phyloP scores from a whole-genome alignment of 768 basidiomycete species.

The Paxillus ammoniavirescens region DNA sequence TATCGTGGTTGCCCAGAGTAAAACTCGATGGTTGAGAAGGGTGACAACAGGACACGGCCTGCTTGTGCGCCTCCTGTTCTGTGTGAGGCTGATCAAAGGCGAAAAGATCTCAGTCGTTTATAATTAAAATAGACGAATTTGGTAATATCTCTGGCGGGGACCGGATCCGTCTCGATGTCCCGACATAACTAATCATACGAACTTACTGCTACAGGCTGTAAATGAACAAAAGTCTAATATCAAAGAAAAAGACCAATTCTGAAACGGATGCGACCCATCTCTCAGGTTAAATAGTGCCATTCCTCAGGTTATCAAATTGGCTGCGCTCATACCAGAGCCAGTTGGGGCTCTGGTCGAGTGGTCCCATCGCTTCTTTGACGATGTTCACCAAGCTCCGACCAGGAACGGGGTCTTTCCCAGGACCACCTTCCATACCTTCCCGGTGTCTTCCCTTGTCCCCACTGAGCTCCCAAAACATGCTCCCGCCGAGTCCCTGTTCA shows the following conservation, averaged over 20 bases:
- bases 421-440: slow-evolving; percentile 72
- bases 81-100: neutral
- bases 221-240: neutral
- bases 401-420: slow-evolving; percentile 70
- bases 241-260: neutral
- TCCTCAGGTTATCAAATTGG: slow-evolving; percentile 76
- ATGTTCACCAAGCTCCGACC: slow-evolving; percentile 70
- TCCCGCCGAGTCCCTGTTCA: slow-evolving; percentile 76
- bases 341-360: slow-evolving; percentile 68
- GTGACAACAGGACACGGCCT: neutral
- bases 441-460: slow-evolving; percentile 75
- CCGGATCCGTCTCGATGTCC: too few species aligned
- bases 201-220: neutral
- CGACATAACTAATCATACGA: too few species aligned
- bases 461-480: slow-evolving; percentile 94
- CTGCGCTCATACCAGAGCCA: slow-evolving; percentile 80
- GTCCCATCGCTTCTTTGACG: slow-evolving; percentile 78
- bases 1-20: slow-evolving; percentile 1
- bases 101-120: neutral
- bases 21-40: too few species aligned
- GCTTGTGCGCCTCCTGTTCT: neutral
- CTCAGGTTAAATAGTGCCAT: slow-evolving; percentile 49
- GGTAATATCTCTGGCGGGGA: neutral
- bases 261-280: neutral
- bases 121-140: neutral